A percentile compares a stretch with the other conserved stretches of the same genome.
These are phyloP conservation scores for Petasospora rhodanensis DNA, from an alignment of 1,139 yeast genomes.

Conservation along the genomic window DNA sequence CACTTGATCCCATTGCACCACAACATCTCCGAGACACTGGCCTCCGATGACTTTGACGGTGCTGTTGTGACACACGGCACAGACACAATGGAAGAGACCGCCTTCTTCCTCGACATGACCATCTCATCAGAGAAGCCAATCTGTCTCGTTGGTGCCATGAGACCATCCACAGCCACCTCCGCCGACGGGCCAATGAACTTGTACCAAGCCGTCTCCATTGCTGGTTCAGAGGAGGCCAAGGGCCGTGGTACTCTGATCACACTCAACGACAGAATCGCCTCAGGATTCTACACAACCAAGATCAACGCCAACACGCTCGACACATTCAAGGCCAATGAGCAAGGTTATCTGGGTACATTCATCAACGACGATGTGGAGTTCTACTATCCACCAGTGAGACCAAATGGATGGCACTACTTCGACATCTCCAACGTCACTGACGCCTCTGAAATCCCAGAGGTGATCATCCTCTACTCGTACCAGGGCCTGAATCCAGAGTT, in stretches of 20 bases:
- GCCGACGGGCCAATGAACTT: slow-evolving; percentile 61
- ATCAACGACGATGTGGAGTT: slow-evolving; percentile 48
- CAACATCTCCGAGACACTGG: slow-evolving; percentile 27
- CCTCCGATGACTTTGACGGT: slow-evolving; percentile 29
- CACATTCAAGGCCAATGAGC: slow-evolving; percentile 51
- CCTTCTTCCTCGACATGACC: slow-evolving; percentile 49
- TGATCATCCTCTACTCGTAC: slow-evolving; percentile 46
- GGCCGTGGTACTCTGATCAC: slow-evolving; percentile 52
- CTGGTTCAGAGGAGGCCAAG: slow-evolving; percentile 36
- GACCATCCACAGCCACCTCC: slow-evolving; percentile 54
- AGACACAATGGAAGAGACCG: slow-evolving; percentile 58
- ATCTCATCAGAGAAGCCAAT: slow-evolving; percentile 45
- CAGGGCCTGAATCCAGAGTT: slow-evolving; percentile 45
- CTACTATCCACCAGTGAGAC: slow-evolving; percentile 21
- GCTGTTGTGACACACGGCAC: slow-evolving; percentile 59
- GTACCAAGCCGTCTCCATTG: slow-evolving; percentile 53
- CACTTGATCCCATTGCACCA: slow-evolving; percentile 30
- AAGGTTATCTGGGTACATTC: slow-evolving; percentile 54
- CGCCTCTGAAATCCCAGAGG: slow-evolving; percentile 35
- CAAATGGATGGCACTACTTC: slow-evolving; percentile 21
- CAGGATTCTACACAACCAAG: slow-evolving; percentile 53
- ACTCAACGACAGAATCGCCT: slow-evolving; percentile 50
- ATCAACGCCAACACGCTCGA: slow-evolving; percentile 53
- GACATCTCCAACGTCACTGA: slow-evolving; percentile 21
- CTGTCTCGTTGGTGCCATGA: slow-evolving; percentile 55